Evolutionary conservation across 2,329 filamentous ascomycete genomes (phyloP), one percentile per base, ranked within the genome.

Genomic region (Lasiodiplodia hormozganensis): DNA sequence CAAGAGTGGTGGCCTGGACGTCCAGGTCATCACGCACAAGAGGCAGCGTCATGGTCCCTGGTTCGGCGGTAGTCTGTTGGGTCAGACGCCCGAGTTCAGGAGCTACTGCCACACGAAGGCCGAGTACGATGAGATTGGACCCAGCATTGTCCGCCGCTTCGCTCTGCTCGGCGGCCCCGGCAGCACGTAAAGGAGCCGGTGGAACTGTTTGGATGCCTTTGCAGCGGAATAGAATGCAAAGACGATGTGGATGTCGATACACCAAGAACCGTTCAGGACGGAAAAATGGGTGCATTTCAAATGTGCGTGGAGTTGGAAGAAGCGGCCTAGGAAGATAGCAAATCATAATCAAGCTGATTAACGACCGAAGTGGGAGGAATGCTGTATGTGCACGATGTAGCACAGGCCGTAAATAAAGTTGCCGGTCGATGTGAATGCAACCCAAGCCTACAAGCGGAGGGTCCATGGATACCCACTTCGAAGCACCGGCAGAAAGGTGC

Each of bases 11-110:
- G 96, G 96, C 72, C 83, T 99, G 74, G 96, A 99, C 67, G 96
- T 99, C 40, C 94, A 97, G 78, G 96, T 99, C 74, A 96, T 99
- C 74, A 93, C 94, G 57, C 96, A 99, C 86, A 97, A 97, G 87
- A 88, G 96, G 79, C 96, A 99, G 87, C 87, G 95, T 77, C 95
- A 99, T 79, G 96, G 96, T 21, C 96, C 96, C 38, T 99, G 96
- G 96, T 99, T 99, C 79, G 96, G 96, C 80, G 96, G 96, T 74
- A 97, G 93, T 83, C 86, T 99, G 82, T 85, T 99, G 70, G 96
- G 95, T 67, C 95, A 98, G 85, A 99, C 96, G 7, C 95, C 96
- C 4, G 96, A 99, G 82, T 99, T 99, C 87, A 89, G 93, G 80
- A 97, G 94, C 78, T 99, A 98, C 84, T 99, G 96, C 85, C 96